Evolutionary conservation across 306 rosid species (phyloP).

Genomic region (Abrus precatorius): DNA sequence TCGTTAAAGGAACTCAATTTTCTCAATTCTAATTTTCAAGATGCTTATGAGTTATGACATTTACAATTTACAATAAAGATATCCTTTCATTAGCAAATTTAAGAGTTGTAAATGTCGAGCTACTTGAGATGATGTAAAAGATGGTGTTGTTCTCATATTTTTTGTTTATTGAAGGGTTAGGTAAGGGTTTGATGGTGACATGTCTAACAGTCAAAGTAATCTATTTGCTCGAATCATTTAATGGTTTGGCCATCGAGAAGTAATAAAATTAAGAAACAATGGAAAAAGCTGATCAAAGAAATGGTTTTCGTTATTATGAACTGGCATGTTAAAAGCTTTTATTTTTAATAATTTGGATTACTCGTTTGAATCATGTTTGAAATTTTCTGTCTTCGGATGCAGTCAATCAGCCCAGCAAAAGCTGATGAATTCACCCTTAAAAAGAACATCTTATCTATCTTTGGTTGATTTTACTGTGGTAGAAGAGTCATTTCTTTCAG

Average conservation of each 20-base stretch:
- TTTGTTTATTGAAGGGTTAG: constrained; percentile 14
- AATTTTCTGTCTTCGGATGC: constrained; percentile 39
- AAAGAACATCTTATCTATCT: constrained; percentile 83
- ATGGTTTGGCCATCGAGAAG: too few relatives aligned
- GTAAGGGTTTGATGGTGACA: constrained; percentile 21
- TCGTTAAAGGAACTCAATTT: background rate
- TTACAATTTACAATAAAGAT: background rate
- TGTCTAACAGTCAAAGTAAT: constrained; percentile 3
- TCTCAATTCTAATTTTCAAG: background rate
- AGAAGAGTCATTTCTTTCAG: constrained; percentile 19
- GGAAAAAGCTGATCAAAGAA: background rate
- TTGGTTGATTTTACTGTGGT: constrained; percentile 57
- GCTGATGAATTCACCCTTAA: constrained; percentile 87
- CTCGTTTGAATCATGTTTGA: constrained; percentile 23
- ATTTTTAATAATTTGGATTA: constrained; percentile 23
- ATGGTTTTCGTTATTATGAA: background rate
- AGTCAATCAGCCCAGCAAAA: constrained; percentile 85
- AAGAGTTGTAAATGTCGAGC: constrained; percentile 6
- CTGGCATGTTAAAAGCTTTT: background rate
- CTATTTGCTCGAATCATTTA: constrained; percentile 11
- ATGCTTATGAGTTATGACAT: background rate
- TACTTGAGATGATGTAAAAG: background rate
- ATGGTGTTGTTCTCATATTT: background rate
- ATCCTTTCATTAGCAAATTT: background rate
- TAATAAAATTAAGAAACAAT: too few relatives aligned